Evolutionary conservation across 352 stramenopile species (phyloP), one percentile per base, ranked within the genome.

Genomic region (Phytopythium montanum): DNA sequence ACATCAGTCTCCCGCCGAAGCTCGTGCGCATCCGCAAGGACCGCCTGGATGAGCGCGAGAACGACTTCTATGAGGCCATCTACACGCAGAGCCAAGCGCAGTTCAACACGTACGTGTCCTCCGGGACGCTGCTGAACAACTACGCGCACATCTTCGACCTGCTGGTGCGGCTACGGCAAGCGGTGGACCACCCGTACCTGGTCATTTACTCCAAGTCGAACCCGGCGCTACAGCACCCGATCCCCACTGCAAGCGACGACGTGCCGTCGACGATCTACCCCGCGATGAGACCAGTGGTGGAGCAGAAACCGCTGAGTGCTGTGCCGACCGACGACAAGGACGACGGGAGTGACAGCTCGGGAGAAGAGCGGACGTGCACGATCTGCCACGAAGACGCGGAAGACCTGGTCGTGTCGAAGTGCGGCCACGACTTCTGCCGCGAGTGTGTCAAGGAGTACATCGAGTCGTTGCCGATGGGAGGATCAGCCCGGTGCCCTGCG

Each of bases 121-220:
- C 85, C 19, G 97, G 97, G 16, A 99, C 97, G 54, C 69, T 99
- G 23, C 74, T 99, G n/a, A 99, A 99, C 85, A 99, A 99, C 71
- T 99, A 99, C 68, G 97, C 97, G 13, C 96, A 99, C 87, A 93
- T 99, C 62, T 98, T 99, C 76, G 97, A 97, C 62, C 85, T 99
- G 19, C 77, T 99, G 2, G 99, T 99, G 41, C 92, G 97, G 4
- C 90, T 99, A 62, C 90, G 98, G 4, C 97, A 99, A 76, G 94
- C 95, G 14, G 95, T 99, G 3, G 97, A 99, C 69, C 98, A 99
- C 68, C 98, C 98, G 13, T 99, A 99, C 71, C 79, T 99, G 14
- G 97, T 95, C 14, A 95, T 92, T 53, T 95, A 92, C 50, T 95
- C 86, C 14, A 95, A 95, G 60, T 90, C 81, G 5, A 95, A 95